A percentile compares a stretch with the other conserved stretches of the same genome.
Evolutionary conservation across 768 basidiomycete genomes (phyloP).

Genomic region (Agaricus subrufescens): DNA sequence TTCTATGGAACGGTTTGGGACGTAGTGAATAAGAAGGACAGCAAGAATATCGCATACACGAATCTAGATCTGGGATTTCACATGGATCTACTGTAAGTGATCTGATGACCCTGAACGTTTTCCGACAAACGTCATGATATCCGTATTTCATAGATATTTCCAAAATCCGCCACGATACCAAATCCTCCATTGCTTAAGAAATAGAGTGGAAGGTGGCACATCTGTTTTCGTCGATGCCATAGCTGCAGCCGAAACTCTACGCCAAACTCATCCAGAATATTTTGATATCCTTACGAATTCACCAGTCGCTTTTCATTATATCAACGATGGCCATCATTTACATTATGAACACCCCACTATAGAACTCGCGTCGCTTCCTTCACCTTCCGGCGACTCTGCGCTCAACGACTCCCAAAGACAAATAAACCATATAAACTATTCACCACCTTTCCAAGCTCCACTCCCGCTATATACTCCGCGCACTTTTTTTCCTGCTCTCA

Average conservation of each 20-base stretch:
- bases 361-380: constrained; percentile 38
- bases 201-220: constrained; percentile 75
- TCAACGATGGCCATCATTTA: constrained; percentile 85
- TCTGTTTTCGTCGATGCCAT: constrained; percentile 87
- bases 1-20: constrained; percentile 92
- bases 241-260: constrained; percentile 54
- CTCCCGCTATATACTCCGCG: constrained; percentile 49
- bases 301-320: constrained; percentile 85
- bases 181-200: constrained; percentile 85
- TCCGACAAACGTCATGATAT: not conserved
- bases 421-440: constrained; percentile 80
- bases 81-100: constrained; percentile 83
- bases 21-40: constrained; percentile 69
- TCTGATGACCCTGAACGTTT: not conserved
- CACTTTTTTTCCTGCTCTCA: constrained; percentile 60
- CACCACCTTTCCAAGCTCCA: constrained; percentile 92
- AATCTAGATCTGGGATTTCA: constrained; percentile 84
- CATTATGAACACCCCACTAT: constrained; percentile 72
- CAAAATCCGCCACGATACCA: constrained; percentile 90
- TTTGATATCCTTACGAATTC: constrained; percentile 58
- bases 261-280: constrained; percentile 35
- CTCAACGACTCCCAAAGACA: constrained; percentile 9
- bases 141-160: constrained; percentile 61
- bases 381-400: constrained; percentile 10
- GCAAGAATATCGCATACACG: constrained; percentile 93